A percentile compares a stretch with the other conserved stretches of the same genome.
Conservation (phyloP, 176 grass and related monocot genomes). For the Oryza punctata region DNA sequence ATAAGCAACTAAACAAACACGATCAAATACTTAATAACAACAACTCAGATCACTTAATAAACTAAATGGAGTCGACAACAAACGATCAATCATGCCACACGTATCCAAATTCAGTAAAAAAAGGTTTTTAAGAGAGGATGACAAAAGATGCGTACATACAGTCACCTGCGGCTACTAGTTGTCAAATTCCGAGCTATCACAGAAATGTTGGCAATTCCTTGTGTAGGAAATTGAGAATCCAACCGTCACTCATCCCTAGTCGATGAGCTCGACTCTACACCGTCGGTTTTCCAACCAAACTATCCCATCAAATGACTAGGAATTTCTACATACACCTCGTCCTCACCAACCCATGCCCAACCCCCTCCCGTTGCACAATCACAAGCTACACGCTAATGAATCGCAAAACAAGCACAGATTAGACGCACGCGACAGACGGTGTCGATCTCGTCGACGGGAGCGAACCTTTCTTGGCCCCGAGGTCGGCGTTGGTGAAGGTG, state of each 20-base stretch:
- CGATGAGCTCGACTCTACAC: not conserved
- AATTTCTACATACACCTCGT: conserved; percentile 13
- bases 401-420: not conserved
- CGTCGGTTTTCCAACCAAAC: not conserved
- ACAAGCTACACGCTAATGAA: not conserved
- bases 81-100: not conserved
- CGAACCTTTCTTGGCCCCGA: conserved; percentile 61
- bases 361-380: not conserved
- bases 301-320: not conserved
- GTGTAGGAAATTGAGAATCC: not conserved
- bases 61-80: not conserved
- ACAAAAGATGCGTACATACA: not conserved
- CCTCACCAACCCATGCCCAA: not conserved
- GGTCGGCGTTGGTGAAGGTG: conserved; percentile 55
- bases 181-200: not conserved
- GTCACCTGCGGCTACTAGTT: not conserved
- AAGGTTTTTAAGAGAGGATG: not conserved
- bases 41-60: not conserved
- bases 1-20: not conserved
- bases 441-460: not conserved
- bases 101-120: not conserved
- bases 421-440: not conserved
- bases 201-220: not conserved
- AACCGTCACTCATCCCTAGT: not conserved
- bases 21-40: too few relatives aligned